Evolutionary conservation across 1,139 yeast genomes (phyloP), one percentile per base, ranked within the genome.

Genomic region (Casaregolazyma suthepensis): DNA sequence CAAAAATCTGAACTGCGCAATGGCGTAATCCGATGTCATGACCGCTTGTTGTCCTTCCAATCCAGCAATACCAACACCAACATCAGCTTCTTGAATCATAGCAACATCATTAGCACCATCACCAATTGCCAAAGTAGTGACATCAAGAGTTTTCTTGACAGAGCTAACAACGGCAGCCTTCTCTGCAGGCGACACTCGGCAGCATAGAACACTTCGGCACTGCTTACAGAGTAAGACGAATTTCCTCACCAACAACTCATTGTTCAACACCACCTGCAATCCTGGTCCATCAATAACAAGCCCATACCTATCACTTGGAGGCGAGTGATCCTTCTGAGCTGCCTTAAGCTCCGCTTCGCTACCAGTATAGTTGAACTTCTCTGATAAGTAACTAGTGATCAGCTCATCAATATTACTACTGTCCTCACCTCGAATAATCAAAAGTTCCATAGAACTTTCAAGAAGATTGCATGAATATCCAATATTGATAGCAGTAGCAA

Each of bases 1-100:
- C 65, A 93, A 71, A 67, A 80, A 93, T 63, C 97, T 77, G 73
- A 93, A 93, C 70, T 93, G 99, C 12, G 97, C 99, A 68, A 93
- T 75, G 5, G 97, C 99, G 71, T 90, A 93, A 75, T 93, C 99
- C 0, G 97, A 87, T 9, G 96, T 87, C 99, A 93, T 93, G 15
- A 87, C 98, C n/a, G 99, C 99, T 69, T 93, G 98, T 54, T 98
- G 78, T 62, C 99, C 99, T 76, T 93, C 99, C 71, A 89, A 94
- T 69, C 99, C 99, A 48, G 96, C 96, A 64, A 93, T 91, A 71
- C 99, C 99, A 48, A 93, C 95, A 61, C 99, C 99, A 44, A 94
- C 93, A 73, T 94, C 96, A 1, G 99, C 99, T 35, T 96, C 91
- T 69, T 93, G 98, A 61, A 93, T 93, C 99, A 93, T 93, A 4